Percentiles rank a stretch among this genome's conserved stretches.
phyloP scores from a whole-genome alignment of 176 grass and related monocot genomes.

The Ananas comosus region DNA sequence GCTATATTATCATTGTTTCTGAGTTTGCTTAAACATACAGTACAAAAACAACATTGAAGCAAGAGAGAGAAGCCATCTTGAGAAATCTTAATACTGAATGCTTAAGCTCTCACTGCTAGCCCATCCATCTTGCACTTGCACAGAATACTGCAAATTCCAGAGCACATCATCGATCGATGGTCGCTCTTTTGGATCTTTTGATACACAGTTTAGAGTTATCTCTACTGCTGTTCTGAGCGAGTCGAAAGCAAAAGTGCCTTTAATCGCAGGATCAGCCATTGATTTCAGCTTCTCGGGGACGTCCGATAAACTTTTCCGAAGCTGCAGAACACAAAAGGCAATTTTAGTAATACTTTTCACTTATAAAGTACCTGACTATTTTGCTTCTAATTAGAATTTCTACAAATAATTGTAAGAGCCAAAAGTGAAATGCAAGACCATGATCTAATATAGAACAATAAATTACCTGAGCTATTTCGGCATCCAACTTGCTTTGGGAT shows the following conservation, averaged over 20 bases:
- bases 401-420: too few relatives aligned
- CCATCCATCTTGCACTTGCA: conserved; percentile 90
- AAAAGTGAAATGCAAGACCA: too few relatives aligned
- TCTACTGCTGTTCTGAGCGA: conserved; percentile 53
- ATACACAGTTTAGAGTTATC: conserved; percentile 56
- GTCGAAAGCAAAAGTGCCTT: conserved; percentile 54
- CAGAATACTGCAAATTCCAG: conserved; percentile 89
- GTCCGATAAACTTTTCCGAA: conserved; percentile 42
- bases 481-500: conserved; percentile 42
- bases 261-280: conserved; percentile 42
- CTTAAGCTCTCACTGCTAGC: conserved; percentile 76
- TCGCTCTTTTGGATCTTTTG: conserved; percentile 24
- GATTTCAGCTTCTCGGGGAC: conserved; percentile 38
- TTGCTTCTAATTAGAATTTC: too few relatives aligned
- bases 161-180: conserved; percentile 72
- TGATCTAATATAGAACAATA: not conserved
- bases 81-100: conserved; percentile 8
- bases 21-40: not conserved
- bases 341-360: conserved; percentile 3
- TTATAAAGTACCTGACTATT: too few relatives aligned
- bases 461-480: conserved; percentile 49
- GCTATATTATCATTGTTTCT: too few relatives aligned
- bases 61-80: not conserved
- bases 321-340: conserved; percentile 14
- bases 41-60: not conserved